Percentiles rank a stretch among this genome's conserved stretches.
These are phyloP conservation scores for Taiozyma sp. DNA, from an alignment of 1,139 yeast species.

Conservation along the genomic window DNA sequence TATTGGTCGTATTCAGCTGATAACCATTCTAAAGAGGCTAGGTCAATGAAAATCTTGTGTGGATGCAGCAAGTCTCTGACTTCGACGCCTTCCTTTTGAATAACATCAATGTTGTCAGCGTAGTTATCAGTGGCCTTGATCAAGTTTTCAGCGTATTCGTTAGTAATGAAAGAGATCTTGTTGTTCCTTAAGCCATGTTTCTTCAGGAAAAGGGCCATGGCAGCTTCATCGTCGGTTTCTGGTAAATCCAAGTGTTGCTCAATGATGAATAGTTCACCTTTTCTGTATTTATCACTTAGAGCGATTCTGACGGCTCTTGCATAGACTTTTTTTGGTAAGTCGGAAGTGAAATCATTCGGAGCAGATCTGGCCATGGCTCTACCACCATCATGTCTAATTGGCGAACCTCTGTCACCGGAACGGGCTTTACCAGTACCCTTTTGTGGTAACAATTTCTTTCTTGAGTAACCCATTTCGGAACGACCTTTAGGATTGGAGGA, in stretches of 20 bases:
- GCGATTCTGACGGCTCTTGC: conserved; percentile 76
- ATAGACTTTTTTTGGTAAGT: conserved; percentile 73
- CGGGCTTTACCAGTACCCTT: conserved; percentile 96
- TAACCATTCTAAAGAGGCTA: conserved; percentile 58
- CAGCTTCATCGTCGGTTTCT: conserved; percentile 21
- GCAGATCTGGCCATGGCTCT: conserved; percentile 88
- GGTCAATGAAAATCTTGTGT: conserved; percentile 69
- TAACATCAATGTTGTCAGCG: conserved; percentile 55
- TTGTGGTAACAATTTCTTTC: conserved; percentile 80
- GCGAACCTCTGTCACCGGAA: conserved; percentile 94
- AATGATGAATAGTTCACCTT: conserved; percentile 65
- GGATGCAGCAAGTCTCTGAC: conserved; percentile 85
- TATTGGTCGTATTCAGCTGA: not conserved
- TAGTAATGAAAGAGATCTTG: conserved; percentile 59
- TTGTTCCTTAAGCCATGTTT: conserved; percentile 49
- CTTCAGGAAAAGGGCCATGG: conserved; percentile 41
- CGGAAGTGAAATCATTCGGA: conserved; percentile 85
- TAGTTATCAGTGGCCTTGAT: conserved; percentile 34
- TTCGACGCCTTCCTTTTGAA: conserved; percentile 74
- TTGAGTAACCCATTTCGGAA: conserved; percentile 81
- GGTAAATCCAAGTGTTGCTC: conserved; percentile 42
- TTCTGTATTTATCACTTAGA: conserved; percentile 71
- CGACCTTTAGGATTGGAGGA: conserved; percentile 83
- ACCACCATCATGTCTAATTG: conserved; percentile 86
- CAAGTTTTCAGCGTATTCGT: conserved; percentile 28